Evolutionary conservation across 805 yeast genomes (phyloP).

Genomic region (Ogataea chonburiensis): DNA sequence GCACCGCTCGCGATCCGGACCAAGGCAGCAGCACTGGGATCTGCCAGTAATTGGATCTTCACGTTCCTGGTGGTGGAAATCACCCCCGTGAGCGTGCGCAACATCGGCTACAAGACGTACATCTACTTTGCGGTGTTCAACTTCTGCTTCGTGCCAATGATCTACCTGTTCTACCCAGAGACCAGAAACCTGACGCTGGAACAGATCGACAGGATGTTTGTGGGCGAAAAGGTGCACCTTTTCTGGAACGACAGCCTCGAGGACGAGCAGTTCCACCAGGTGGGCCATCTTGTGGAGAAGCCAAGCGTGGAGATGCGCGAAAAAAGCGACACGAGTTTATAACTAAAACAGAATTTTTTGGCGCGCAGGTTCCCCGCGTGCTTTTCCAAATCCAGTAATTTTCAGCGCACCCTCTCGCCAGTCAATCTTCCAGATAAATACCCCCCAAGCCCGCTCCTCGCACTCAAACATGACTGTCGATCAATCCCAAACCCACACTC

Average conservation of each 20-base stretch:
- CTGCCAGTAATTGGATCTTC: conserved; percentile 74
- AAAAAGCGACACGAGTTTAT: not conserved
- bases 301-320: conserved; percentile 5
- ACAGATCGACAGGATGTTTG: conserved; percentile 59
- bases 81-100: conserved; percentile 52
- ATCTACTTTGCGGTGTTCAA: conserved; percentile 55
- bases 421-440: conserved; percentile 5
- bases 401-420: no score
- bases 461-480: conserved; percentile 21
- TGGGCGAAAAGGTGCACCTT: conserved; percentile 27
- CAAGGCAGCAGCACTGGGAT: conserved; percentile 62
- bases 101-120: conserved; percentile 49
- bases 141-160: conserved; percentile 53
- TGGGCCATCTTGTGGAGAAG: conserved; percentile 2
- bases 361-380: conserved; percentile 8
- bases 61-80: conserved; percentile 69
- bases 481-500: conserved; percentile 23
- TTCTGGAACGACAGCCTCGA: conserved; percentile 16
- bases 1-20: conserved; percentile 71
- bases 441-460: not conserved
- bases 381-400: conserved; percentile 1
- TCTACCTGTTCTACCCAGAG: conserved; percentile 59
- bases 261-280: conserved; percentile 5
- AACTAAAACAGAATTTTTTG: not conserved
- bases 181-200: conserved; percentile 68